These are phyloP conservation scores for Aspergillus fijiensis DNA, from an alignment of 2,329 filamentous ascomycete genomes.

Conservation along the genomic window DNA sequence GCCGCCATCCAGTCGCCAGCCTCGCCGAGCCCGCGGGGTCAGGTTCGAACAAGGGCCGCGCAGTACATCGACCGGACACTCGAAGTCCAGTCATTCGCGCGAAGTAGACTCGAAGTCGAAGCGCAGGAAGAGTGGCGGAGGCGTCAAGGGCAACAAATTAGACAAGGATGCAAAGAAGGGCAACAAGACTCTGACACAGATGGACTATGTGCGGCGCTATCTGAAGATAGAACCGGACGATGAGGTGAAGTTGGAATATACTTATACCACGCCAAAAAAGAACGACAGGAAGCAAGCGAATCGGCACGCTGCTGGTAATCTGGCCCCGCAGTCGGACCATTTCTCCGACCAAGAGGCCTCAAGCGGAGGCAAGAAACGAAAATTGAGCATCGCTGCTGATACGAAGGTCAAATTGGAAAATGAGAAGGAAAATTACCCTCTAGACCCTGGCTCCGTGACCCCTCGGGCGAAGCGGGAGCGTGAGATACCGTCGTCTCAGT, in stretches of 20 bases:
- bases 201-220: slow-evolving; percentile 42
- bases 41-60: slow-evolving; percentile 13
- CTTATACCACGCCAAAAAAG: slow-evolving; percentile 25
- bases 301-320: neutral
- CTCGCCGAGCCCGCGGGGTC: slow-evolving; percentile 11
- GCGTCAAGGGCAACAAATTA: slow-evolving; percentile 23
- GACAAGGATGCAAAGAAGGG: slow-evolving; percentile 23
- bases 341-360: slow-evolving; percentile 1
- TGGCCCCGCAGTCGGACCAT: neutral
- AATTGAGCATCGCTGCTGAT: slow-evolving; percentile 15
- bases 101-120: slow-evolving; percentile 18
- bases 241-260: slow-evolving; percentile 35
- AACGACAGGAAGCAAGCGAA: neutral
- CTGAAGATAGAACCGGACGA: slow-evolving; percentile 37
- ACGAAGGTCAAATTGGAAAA: slow-evolving; percentile 4
- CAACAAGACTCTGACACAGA: slow-evolving; percentile 44
- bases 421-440: neutral
- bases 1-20: slow-evolving; percentile 13
- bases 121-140: slow-evolving; percentile 22
- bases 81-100: slow-evolving; percentile 10
- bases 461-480: slow-evolving; percentile 32
- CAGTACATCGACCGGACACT: slow-evolving; percentile 19
- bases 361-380: slow-evolving; percentile 24
- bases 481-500: slow-evolving; percentile 45
- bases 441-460: slow-evolving; percentile 25